Evolutionary conservation across 2,329 filamentous ascomycete species (phyloP), one percentile per base, ranked within the genome.

Genomic region (Fusarium sp.): DNA sequence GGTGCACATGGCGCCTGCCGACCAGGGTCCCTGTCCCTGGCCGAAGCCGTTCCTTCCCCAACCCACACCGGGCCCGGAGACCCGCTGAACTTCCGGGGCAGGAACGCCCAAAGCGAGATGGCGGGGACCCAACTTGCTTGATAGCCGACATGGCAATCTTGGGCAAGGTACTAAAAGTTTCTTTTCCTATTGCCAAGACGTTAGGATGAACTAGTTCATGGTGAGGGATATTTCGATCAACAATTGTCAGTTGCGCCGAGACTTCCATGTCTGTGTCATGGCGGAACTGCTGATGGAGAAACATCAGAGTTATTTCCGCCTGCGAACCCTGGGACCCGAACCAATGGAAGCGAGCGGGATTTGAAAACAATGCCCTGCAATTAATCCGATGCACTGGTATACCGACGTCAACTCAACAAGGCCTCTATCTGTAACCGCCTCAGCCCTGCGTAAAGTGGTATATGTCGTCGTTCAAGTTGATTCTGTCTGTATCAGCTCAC

Each of bases 21-120:
- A 43, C 53, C 40, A 47, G 56, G 47, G 34, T 40, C 65, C 48
- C 53, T 31, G 65, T 59, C 40, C 58, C 59, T 64, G 54, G 43
- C 31, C 59, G 43, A 36, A 12, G 36, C 47, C 63, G 44, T 50
- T 39, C 41, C 28, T 28, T 56, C 44, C 39, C 52, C 59, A 57
- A 53, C 53, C 48, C 65, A 62, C 44, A 53, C 39, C 43, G 50
- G 41, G 18, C 36, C 36, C 48, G 51, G 47, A 43, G 62, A 53
- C 46, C 62, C 37, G 36, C 59, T 47, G 16, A 53, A n/a, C 43
- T 23, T 28, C 62, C 58, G 52, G 47, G 60, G 34, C 30, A 59
- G 31, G 18, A 58, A 34, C 10, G 23, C 23, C 23, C 23, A 23
- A 23, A 34, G 23, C 44, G 41, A 23, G 43, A 43, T 46, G 43